Evolutionary conservation across 2,329 filamentous ascomycete genomes (phyloP).

Genomic region (Ambrosiella beaveri): DNA sequence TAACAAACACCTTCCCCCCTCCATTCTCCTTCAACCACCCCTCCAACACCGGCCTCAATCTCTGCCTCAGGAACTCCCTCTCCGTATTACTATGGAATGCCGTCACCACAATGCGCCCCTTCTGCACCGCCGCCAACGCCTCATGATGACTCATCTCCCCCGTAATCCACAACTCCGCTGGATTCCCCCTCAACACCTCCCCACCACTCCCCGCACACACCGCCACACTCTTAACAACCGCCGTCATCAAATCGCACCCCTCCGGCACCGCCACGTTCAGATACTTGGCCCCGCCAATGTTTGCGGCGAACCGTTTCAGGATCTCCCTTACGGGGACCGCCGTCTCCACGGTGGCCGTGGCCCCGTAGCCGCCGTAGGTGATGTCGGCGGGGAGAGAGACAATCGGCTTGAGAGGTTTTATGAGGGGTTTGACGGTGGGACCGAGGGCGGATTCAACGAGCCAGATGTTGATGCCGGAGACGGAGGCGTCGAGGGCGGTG

Average conservation of each 20-base stretch:
- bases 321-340: conserved; percentile 27
- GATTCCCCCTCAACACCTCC: conserved; percentile 49
- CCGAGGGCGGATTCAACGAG: conserved; percentile 70
- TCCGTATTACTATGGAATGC: conserved; percentile 92
- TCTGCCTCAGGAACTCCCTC: conserved; percentile 57
- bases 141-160: conserved; percentile 92
- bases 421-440: conserved; percentile 15
- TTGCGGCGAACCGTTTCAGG: conserved; percentile 39
- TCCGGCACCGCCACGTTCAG: conserved; percentile 36
- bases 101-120: conserved; percentile 64
- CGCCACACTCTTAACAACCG: conserved; percentile 49
- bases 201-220: conserved; percentile 84
- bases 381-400: conserved; percentile 25
- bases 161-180: conserved; percentile 71
- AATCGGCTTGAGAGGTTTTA: conserved; percentile 28
- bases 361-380: conserved; percentile 35
- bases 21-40: conserved; percentile 35
- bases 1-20: conserved; percentile 48
- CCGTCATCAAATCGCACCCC: conserved; percentile 21
- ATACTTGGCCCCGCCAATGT: conserved; percentile 46
- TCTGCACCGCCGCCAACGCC: conserved; percentile 69
- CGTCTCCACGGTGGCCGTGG: conserved; percentile 26
- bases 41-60: conserved; percentile 50
- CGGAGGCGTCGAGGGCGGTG: conserved; percentile 79
- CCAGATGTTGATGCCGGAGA: conserved; percentile 82